phyloP scores from a whole-genome alignment of 2,329 filamentous ascomycete genomes.

The Fusarium sulawesiense region DNA sequence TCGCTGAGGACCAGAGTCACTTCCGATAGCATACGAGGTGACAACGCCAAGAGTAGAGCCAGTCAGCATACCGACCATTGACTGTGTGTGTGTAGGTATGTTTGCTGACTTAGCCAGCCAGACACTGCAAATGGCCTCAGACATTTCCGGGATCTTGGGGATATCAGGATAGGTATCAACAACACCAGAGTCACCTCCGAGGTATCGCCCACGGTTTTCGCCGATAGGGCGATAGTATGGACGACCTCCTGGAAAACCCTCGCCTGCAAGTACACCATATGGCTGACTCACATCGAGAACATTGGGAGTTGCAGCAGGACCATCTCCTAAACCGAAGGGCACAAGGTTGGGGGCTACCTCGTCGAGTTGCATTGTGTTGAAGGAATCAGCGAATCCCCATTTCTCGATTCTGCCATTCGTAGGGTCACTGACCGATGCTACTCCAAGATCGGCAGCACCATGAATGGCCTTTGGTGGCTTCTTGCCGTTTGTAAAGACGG shows the following conservation, averaged over 20 bases:
- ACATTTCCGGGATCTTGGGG: conserved; percentile 76
- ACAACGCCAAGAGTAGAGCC: conserved; percentile 87
- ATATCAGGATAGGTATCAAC: conserved; percentile 77
- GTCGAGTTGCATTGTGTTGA: conserved; percentile 79
- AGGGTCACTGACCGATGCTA: conserved; percentile 85
- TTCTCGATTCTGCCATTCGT: conserved; percentile 78
- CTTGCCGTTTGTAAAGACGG: conserved; percentile 77
- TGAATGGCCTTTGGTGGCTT: conserved; percentile 84
- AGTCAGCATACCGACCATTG: conserved; percentile 82
- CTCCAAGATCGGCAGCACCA: conserved; percentile 80
- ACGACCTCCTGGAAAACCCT: conserved; percentile 86
- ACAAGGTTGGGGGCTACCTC: conserved; percentile 79
- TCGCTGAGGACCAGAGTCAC: conserved; percentile 67
- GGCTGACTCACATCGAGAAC: conserved; percentile 90
- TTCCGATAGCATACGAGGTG: conserved; percentile 81
- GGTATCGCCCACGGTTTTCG: conserved; percentile 81
- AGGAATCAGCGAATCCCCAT: conserved; percentile 84
- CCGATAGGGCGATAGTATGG: conserved; percentile 80
- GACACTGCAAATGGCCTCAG: conserved; percentile 79
- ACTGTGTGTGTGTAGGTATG: conserved; percentile 78
- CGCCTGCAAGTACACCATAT: conserved; percentile 85
- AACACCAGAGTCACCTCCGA: conserved; percentile 70
- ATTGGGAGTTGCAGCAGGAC: conserved; percentile 83
- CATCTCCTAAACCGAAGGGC: conserved; percentile 82
- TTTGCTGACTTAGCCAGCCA: conserved; percentile 89